Evolutionary conservation across 1,284 basidiomycete species (phyloP).

Genomic region (Fistulina hepatica): DNA sequence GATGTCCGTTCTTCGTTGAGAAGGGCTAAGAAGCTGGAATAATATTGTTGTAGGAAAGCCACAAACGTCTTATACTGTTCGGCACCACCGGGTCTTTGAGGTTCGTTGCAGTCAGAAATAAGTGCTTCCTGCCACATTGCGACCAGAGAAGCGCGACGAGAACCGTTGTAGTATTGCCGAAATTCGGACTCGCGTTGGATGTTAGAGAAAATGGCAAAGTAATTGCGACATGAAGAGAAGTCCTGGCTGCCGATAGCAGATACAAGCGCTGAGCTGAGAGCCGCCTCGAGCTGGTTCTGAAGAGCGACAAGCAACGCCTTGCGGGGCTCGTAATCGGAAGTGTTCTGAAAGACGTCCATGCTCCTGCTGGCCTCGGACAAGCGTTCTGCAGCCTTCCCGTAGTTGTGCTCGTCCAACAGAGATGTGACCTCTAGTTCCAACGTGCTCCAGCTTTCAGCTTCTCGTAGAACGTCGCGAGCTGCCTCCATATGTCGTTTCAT

Average conservation of each 20-base stretch:
- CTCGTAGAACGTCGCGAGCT: conserved; percentile 65
- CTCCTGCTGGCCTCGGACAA: conserved; percentile 78
- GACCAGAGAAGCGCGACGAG: conserved; percentile 54
- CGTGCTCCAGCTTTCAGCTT: conserved; percentile 88
- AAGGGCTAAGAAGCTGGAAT: conserved; percentile 51
- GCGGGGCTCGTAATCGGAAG: conserved; percentile 77
- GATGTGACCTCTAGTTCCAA: conserved; percentile 84
- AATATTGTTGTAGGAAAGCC: conserved; percentile 67
- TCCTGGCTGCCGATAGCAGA: conserved; percentile 73
- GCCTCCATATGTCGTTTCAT: conserved; percentile 68
- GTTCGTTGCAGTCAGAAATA: conserved; percentile 38
- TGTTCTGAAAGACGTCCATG: conserved; percentile 86
- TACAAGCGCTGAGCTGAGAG: conserved; percentile 76
- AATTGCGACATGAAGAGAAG: conserved; percentile 58
- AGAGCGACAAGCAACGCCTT: conserved; percentile 77
- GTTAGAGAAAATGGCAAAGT: conserved; percentile 78
- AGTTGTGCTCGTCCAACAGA: conserved; percentile 67
- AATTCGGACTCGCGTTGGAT: conserved; percentile 89
- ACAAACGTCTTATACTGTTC: background rate
- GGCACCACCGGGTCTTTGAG: too few species aligned
- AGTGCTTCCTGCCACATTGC: conserved; percentile 55
- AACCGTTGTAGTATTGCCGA: conserved; percentile 85
- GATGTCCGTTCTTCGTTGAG: conserved; percentile 63
- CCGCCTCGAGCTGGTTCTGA: conserved; percentile 88
- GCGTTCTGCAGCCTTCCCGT: conserved; percentile 79